Evolutionary conservation across 2,329 filamentous ascomycete species (phyloP).

Genomic region (Fusarium begoniae): DNA sequence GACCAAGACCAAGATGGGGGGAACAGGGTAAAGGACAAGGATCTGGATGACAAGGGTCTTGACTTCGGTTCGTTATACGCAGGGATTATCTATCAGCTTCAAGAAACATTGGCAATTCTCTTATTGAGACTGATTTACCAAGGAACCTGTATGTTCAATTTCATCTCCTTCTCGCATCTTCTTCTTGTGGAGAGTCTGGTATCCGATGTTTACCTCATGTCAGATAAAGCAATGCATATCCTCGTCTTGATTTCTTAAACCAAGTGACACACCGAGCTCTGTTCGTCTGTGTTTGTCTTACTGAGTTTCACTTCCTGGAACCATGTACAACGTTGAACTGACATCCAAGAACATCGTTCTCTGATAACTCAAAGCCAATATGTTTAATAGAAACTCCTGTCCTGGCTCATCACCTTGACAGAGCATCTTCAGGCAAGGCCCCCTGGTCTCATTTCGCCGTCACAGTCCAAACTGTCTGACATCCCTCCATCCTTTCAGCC

Average conservation of each 20-base stretch:
- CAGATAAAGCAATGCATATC: constrained; percentile 10
- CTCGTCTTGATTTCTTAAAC: constrained; percentile 14
- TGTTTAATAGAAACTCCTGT: neutral
- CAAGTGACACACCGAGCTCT: neutral
- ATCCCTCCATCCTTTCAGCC: neutral
- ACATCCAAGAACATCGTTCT: neutral
- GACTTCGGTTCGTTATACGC: neutral
- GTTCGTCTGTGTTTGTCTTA: neutral
- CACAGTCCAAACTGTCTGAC: constrained; percentile 15
- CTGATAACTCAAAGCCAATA: neutral
- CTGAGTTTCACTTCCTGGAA: neutral
- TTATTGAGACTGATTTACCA: neutral
- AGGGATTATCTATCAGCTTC: constrained; percentile 1
- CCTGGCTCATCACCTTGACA: neutral
- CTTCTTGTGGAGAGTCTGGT: neutral
- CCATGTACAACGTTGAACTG: neutral
- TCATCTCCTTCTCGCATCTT: neutral
- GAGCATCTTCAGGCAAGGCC: constrained; percentile 1
- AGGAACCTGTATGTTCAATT: neutral
- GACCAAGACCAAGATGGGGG: constrained; percentile 6
- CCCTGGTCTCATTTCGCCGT: constrained; percentile 18
- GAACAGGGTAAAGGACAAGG: constrained; percentile 9
- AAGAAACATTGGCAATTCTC: neutral
- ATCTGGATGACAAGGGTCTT: neutral
- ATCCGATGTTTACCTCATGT: neutral